phyloP scores from a whole-genome alignment of 1,284 basidiomycete species.

The Cryptococcus sp. region DNA sequence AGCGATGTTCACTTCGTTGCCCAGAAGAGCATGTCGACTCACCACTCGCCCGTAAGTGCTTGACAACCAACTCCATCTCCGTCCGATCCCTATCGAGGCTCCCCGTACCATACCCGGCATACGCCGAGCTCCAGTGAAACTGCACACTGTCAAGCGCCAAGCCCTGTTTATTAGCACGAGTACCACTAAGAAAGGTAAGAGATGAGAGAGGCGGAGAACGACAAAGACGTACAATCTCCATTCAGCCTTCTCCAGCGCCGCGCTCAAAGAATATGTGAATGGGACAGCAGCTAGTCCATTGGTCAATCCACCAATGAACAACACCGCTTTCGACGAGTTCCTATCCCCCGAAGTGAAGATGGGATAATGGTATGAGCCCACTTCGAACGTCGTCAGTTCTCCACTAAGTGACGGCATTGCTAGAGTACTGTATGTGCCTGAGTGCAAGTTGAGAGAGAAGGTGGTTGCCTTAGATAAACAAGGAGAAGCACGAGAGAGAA shows the following conservation, averaged over 20 bases:
- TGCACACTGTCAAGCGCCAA: constrained; percentile 35
- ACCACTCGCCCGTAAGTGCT: constrained; percentile 39
- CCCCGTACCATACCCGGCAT: constrained; percentile 43
- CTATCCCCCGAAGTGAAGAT: constrained; percentile 44
- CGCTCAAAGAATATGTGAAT: constrained; percentile 35
- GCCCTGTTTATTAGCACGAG: neutral
- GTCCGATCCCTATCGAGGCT: constrained; percentile 41
- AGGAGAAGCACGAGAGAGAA: no score
- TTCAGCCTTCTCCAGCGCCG: constrained; percentile 29
- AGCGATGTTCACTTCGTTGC: neutral
- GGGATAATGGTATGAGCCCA: constrained; percentile 27
- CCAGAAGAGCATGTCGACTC: constrained; percentile 2
- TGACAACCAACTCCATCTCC: constrained; percentile 44
- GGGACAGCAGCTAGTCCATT: constrained; percentile 46
- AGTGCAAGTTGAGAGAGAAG: neutral
- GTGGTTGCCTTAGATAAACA: no score
- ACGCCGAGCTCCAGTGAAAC: constrained; percentile 48
- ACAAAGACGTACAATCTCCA: constrained; percentile 48
- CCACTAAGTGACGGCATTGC: constrained; percentile 8
- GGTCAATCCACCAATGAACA: constrained; percentile 51
- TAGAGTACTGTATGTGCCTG: no score
- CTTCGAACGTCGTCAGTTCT: constrained; percentile 7
- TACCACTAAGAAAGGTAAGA: neutral
- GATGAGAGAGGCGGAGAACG: neutral
- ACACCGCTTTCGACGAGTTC: constrained; percentile 27